Percentiles rank a stretch among this genome's conserved stretches.
Evolutionary conservation across 1,284 basidiomycete genomes (phyloP).

Genomic region (Naganishia liquefaciens): DNA sequence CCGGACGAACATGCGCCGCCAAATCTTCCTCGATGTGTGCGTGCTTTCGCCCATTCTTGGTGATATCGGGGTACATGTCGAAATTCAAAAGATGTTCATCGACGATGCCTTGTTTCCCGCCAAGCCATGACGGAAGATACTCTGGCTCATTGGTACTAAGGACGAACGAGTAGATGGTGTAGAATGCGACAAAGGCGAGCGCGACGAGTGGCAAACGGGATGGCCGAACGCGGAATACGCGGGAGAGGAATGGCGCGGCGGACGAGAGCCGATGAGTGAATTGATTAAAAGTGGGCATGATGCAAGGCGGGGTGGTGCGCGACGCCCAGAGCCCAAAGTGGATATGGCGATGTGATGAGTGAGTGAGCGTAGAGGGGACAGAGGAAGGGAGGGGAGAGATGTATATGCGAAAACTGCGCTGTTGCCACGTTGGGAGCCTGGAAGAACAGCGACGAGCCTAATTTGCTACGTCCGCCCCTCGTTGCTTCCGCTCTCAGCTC

Average conservation of each 20-base stretch:
- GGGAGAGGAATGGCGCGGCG: conserved; percentile 17
- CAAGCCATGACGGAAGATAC: conserved; percentile 15
- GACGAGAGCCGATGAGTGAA: conserved; percentile 12
- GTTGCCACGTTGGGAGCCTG: too few species aligned
- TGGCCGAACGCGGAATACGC: conserved; percentile 25
- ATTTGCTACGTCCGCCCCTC: too few species aligned
- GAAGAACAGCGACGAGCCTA: too few species aligned
- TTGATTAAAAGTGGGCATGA: conserved; percentile 22
- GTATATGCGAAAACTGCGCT: too few species aligned
- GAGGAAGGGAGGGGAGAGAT: too few species aligned
- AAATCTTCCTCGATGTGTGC: conserved; percentile 13
- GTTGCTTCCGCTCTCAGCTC: too few species aligned
- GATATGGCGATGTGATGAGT: not conserved
- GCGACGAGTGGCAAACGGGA: conserved; percentile 30
- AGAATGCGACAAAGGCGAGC: conserved; percentile 24
- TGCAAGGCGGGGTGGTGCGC: not conserved
- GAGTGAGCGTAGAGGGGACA: too few species aligned
- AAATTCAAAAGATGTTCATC: conserved; percentile 24
- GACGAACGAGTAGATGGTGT: conserved; percentile 26
- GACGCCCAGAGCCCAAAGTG: not conserved
- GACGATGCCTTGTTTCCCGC: conserved; percentile 14
- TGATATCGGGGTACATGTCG: conserved; percentile 19
- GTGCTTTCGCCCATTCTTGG: conserved; percentile 11
- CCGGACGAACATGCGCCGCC: too few species aligned
- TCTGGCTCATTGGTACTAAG: not conserved